These are phyloP conservation scores for Panus rudis DNA, from an alignment of 768 basidiomycete species.

Conservation along the genomic window DNA sequence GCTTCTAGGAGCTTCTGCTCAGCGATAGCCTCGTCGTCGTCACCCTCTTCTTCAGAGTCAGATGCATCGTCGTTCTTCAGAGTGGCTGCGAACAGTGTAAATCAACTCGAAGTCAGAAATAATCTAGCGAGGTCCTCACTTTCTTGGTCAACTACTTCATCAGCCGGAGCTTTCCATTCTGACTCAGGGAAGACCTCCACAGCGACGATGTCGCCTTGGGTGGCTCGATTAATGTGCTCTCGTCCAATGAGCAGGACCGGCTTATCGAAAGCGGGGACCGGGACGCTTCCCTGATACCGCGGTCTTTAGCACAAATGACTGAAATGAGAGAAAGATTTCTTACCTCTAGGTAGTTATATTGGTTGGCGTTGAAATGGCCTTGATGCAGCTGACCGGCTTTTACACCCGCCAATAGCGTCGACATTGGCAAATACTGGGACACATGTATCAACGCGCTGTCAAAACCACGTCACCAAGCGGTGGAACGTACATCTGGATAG, in stretches of 20 bases:
- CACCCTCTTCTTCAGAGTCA: constrained; percentile 53
- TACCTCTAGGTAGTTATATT: constrained; percentile 94
- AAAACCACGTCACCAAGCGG: neutral
- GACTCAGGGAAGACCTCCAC: constrained; percentile 80
- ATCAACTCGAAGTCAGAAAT: constrained; percentile 3
- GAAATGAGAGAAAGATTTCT: constrained; percentile 16
- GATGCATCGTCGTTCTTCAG: constrained; percentile 86
- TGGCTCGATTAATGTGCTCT: constrained; percentile 92
- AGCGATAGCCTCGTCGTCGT: constrained; percentile 24
- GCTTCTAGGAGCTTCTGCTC: constrained; percentile 23
- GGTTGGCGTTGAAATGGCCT: constrained; percentile 92
- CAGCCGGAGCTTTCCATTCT: constrained; percentile 89
- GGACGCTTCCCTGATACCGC: constrained; percentile 62
- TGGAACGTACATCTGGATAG: constrained; percentile 62
- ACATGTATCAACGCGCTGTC: neutral
- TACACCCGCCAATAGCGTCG: constrained; percentile 71
- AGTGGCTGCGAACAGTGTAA: constrained; percentile 41
- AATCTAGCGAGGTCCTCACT: constrained; percentile 34
- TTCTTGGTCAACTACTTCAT: constrained; percentile 94
- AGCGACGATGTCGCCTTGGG: constrained; percentile 89
- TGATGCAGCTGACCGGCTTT: constrained; percentile 82
- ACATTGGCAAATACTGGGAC: constrained; percentile 67
- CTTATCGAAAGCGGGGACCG: constrained; percentile 64
- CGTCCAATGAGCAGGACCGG: constrained; percentile 81
- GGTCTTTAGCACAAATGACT: neutral